These are phyloP conservation scores for Gilbertella persicaria DNA, from an alignment of 371 early-diverging fungal species.

Conservation along the genomic window DNA sequence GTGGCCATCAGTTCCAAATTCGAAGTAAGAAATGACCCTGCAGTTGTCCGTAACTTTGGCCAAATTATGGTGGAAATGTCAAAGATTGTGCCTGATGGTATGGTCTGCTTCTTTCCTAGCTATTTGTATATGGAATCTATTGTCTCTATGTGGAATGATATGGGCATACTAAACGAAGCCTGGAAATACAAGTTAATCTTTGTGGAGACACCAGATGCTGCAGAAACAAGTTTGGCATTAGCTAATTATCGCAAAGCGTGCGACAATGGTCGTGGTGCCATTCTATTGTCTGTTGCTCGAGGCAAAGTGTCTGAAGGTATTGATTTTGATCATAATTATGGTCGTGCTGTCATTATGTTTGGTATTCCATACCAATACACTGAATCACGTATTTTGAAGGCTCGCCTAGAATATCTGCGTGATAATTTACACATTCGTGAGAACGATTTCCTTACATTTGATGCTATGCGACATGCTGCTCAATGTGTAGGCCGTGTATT, in stretches of 20 bases:
- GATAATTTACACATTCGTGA: conserved; percentile 94
- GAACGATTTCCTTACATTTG: conserved; percentile 99
- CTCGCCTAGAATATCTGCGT: conserved; percentile 94
- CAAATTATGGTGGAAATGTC: conserved; percentile 95
- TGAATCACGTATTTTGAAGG: conserved; percentile 95
- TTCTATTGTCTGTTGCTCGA: conserved; percentile 98
- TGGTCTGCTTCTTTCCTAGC: conserved; percentile 99
- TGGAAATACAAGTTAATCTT: conserved; percentile 98
- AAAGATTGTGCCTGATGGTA: conserved; percentile 96
- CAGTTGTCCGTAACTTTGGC: conserved; percentile 99
- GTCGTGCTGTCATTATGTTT: conserved; percentile 98
- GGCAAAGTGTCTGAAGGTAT: conserved; percentile 99
- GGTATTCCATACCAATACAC: conserved; percentile 99
- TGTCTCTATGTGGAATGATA: conserved; percentile 98
- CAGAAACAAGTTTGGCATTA: conserved; percentile 97
- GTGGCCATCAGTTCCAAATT: conserved; percentile 96
- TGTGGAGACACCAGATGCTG: conserved; percentile 99
- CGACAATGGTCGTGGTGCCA: conserved; percentile 98
- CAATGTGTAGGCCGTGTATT: conserved; percentile 99
- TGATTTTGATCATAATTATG: conserved; percentile 99
- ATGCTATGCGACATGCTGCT: conserved; percentile 99
- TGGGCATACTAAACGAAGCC: conserved; percentile 93
- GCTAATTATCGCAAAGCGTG: conserved; percentile 97
- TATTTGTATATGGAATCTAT: conserved; percentile 99
- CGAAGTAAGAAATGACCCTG: conserved; percentile 97